Evolutionary conservation across 2,329 filamentous ascomycete genomes (phyloP), one percentile per base, ranked within the genome.

Genomic region (Exophiala bonariae): DNA sequence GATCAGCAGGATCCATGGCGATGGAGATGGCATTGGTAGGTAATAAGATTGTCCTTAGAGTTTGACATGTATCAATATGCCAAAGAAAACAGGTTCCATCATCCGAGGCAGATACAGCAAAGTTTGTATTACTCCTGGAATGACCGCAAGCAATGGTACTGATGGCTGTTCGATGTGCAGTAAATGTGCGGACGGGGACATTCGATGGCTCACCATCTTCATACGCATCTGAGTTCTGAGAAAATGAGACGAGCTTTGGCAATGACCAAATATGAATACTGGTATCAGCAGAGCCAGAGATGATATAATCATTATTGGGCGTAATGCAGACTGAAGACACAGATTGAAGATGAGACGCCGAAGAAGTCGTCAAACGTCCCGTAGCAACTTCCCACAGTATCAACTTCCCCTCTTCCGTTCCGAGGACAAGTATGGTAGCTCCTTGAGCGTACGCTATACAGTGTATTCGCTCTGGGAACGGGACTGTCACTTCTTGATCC

Each of bases 211-310:
- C 43, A 13, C 41, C 37, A 72, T 73, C 40, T 73, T 73, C 17
- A 73, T 68, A 55, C 77, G 71, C 45, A 81, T 68, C 51, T 18
- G 66, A 60, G 34, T 67, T 63, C 41, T 64, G 64, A 3, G 74
- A 70, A 61, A 85, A 83, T 3, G 81, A 81, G 2, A 96, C 77
- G 9, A 97, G 79, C 18, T 79, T 78, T 3, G 86, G 77, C 42
- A 96, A 69, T 2, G 89, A 89, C 93, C 93, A 99, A 50, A 97
- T 85, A 67, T 95, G 89, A 54, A 96, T 79, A 65, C 89, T 95
- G 41, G 90, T 87, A 72, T 99, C 93, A 58, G 68, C 57, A 11
- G 72, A 73, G 33, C 70, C 72, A 13, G 71, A 74, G 16, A 74
- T 57, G 50, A 74, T 66, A 52, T 71, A 71, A 50, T 71, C 71